phyloP scores from a whole-genome alignment of 768 basidiomycete species.

The Termitomyces sp. region DNA sequence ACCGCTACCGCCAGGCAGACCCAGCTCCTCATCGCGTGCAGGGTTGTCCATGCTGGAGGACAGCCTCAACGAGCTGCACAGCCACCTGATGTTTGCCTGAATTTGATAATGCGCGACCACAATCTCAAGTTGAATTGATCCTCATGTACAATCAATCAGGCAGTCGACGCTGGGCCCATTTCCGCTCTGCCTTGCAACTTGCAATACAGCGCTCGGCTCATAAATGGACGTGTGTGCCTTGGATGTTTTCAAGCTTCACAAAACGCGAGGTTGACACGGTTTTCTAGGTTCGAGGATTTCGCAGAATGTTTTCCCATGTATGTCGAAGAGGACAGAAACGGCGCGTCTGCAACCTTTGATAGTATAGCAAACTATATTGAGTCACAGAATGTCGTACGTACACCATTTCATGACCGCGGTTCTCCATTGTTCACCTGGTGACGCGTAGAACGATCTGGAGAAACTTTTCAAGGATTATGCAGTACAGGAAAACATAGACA shows the following conservation, averaged over 20 bases:
- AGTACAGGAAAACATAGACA: conserved; percentile 65
- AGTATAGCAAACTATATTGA: conserved; percentile 71
- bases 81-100: conserved; percentile 8
- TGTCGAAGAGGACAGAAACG: conserved; percentile 60
- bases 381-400: conserved; percentile 45
- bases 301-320: conserved; percentile 63
- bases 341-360: conserved; percentile 54
- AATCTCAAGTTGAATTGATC: background rate
- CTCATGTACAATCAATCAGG: conserved; percentile 40
- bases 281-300: conserved; percentile 48
- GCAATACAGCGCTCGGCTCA: conserved; percentile 50
- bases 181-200: conserved; percentile 49
- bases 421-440: background rate
- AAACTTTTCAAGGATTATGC: conserved; percentile 64
- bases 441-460: conserved; percentile 54
- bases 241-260: background rate
- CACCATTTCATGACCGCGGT: conserved; percentile 5
- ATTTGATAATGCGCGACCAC: background rate
- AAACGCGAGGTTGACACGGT: background rate
- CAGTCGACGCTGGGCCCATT: conserved; percentile 51
- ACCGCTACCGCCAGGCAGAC: conserved; percentile 20
- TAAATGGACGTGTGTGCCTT: conserved; percentile 46
- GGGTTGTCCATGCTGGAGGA: conserved; percentile 20
- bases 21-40: conserved; percentile 33
- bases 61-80: conserved; percentile 5